Evolutionary conservation across 2,329 filamentous ascomycete genomes (phyloP), one percentile per base, ranked within the genome.

Genomic region (Nothophoma quercina): DNA sequence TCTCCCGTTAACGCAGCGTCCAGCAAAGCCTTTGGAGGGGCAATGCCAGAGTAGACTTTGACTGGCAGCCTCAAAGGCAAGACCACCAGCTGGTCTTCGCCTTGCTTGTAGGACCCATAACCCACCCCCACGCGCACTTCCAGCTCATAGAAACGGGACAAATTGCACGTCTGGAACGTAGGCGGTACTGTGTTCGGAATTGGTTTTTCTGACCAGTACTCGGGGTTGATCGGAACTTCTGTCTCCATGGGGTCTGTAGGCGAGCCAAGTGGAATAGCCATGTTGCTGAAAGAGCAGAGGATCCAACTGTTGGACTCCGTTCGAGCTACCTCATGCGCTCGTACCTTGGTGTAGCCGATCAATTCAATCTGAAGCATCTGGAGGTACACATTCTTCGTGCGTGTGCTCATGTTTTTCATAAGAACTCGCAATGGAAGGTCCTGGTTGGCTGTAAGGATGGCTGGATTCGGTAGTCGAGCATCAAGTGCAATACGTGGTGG

Each of bases 121-220:
- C 85, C 86, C 29, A 97, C 74, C 1, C 91, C 91, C 7, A 96
- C 78, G 53, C 87, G 86, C 32, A 97, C 78, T 74, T 97, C 91
- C 29, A 99, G 77, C 69, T 93, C 88, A 72, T 99, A 98, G 43
- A 79, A 82, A 22, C 93, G 85, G 43, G 84, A 83, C 40, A 98
- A 83, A 72, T 98, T 98, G 76, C 95, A 99, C 1, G 92, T 91
- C 40, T 86, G 81, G 70, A 99, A 99, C 0, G 87, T 88, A 0
- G 95, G 95, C 8, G 91, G 88, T 9, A 99, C 86, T 0, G 90
- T 93, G 70, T 91, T 95, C 2, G 93, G 95, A 5, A 98, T 79
- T 0, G 86, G 79, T 41, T 85, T 80, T 32, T 80, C 79, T 57
- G 84, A 84, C 95, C 95, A 99, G 32, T 93, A 70, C 2, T 80